Percentiles rank a stretch among this genome's conserved stretches.
These are phyloP conservation scores for Aspergillus cristatus DNA, from an alignment of 495 filamentous ascomycete genomes.

Conservation along the genomic window DNA sequence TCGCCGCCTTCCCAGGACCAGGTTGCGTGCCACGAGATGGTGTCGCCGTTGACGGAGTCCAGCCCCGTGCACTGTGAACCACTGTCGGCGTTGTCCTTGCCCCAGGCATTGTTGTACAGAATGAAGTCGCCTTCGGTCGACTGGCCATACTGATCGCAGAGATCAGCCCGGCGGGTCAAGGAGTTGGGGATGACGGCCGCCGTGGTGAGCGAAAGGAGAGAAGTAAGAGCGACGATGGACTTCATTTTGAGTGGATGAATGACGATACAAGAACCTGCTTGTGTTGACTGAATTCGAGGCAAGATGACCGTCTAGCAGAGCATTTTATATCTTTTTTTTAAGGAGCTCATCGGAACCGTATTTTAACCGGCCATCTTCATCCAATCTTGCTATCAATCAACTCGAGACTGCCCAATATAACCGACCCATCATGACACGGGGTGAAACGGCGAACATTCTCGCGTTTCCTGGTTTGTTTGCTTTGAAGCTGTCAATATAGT, in stretches of 20 bases:
- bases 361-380: no score
- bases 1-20: slow-evolving; percentile 49
- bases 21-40: slow-evolving; percentile 45
- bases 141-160: slow-evolving; percentile 43
- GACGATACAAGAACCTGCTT: not conserved
- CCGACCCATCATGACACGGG: no score
- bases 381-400: no score
- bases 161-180: slow-evolving; percentile 31
- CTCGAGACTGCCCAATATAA: no score
- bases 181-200: slow-evolving; percentile 30
- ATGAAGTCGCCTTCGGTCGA: slow-evolving; percentile 38
- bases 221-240: slow-evolving; percentile 18
- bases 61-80: slow-evolving; percentile 52
- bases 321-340: no score
- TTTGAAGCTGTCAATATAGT: no score
- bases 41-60: slow-evolving; percentile 34
- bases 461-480: no score
- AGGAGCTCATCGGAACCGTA: no score
- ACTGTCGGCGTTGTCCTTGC: slow-evolving; percentile 25
- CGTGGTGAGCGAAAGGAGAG: slow-evolving; percentile 23
- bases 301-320: no score
- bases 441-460: no score
- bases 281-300: no score
- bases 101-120: slow-evolving; percentile 50
- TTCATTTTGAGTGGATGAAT: slow-evolving; percentile 22